These are phyloP conservation scores for Dactylellina parvicollis DNA, from an alignment of 2,329 filamentous ascomycete species.

Conservation along the genomic window DNA sequence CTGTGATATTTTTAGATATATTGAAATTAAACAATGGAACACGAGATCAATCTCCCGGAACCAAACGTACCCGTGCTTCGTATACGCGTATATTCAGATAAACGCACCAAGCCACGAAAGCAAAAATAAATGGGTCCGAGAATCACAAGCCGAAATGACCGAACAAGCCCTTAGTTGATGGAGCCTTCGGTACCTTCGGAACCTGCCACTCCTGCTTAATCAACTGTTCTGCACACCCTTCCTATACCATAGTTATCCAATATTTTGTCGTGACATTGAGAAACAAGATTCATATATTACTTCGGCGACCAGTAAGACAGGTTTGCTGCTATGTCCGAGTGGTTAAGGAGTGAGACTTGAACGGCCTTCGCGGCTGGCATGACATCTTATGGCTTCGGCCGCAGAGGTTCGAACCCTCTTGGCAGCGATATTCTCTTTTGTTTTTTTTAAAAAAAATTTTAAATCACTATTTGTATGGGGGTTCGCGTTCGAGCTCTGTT, in stretches of 20 bases:
- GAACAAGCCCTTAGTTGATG: background rate
- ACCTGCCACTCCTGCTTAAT: background rate
- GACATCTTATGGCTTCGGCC: slow-evolving; percentile 54
- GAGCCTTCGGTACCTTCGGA: slow-evolving; percentile 19
- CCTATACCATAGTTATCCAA: background rate
- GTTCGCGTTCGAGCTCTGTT: too few relatives aligned
- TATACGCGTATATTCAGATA: too few relatives aligned
- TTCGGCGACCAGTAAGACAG: background rate
- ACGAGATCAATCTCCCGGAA: too few relatives aligned
- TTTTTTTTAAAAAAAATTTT: background rate
- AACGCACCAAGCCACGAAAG: background rate
- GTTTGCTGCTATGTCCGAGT: slow-evolving; percentile 55
- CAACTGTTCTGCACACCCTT: slow-evolving; percentile 5
- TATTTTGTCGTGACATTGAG: background rate
- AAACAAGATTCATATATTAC: background rate
- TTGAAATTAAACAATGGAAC: too few relatives aligned
- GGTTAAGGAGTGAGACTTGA: slow-evolving; percentile 55
- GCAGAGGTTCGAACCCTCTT: slow-evolving; percentile 55
- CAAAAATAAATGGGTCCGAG: background rate
- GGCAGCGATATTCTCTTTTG: slow-evolving; percentile 51
- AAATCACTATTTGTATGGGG: background rate
- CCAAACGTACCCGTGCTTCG: too few relatives aligned
- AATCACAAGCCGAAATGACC: slow-evolving; percentile 23
- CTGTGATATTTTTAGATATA: slow-evolving; percentile 37
- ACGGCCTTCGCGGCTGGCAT: slow-evolving; percentile 15